Evolutionary conservation across 179 eudicot genomes (phyloP).

Genomic region (Dionaea muscipula): DNA sequence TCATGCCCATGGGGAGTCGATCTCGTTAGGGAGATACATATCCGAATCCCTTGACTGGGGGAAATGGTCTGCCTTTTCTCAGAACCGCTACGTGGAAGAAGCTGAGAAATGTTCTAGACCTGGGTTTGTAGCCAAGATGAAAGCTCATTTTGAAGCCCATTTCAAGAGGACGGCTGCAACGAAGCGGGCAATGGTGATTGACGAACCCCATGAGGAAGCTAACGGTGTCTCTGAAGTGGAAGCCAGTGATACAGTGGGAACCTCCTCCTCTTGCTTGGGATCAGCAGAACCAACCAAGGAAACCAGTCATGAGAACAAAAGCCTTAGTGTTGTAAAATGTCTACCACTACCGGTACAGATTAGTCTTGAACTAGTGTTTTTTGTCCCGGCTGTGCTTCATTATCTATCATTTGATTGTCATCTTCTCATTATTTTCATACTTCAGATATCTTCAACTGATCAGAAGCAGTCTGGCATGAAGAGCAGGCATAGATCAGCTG

Average conservation of each 20-base stretch:
- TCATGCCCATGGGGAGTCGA: constrained; percentile 52
- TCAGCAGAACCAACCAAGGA: constrained; percentile 3
- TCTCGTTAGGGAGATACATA: constrained; percentile 74
- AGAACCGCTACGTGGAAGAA: constrained; percentile 76
- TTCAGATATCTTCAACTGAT: constrained; percentile 17
- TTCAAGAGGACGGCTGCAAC: constrained; percentile 50
- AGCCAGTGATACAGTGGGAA: constrained; percentile 1
- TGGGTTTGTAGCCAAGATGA: constrained; percentile 82
- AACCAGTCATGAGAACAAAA: constrained; percentile 8
- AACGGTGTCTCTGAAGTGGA: constrained; percentile 12
- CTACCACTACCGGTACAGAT: too few relatives aligned
- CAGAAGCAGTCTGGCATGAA: constrained; percentile 16
- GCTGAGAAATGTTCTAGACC: constrained; percentile 65
- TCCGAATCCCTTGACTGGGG: constrained; percentile 70
- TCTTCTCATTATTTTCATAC: constrained; percentile 1
- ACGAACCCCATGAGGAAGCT: constrained; percentile 22
- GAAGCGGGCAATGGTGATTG: constrained; percentile 26
- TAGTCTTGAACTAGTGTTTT: too few relatives aligned
- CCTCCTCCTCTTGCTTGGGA: constrained; percentile 11
- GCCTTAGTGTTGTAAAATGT: too few relatives aligned
- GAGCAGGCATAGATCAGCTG: constrained; percentile 23
- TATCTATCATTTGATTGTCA: constrained; percentile 2
- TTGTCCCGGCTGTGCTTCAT: constrained; percentile 3
- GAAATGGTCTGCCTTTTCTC: constrained; percentile 63
- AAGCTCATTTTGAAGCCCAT: constrained; percentile 78